Percentiles rank a stretch among this genome's conserved stretches.
Evolutionary conservation across 306 rosid genomes (phyloP).

Genomic region (Vigna radiata): DNA sequence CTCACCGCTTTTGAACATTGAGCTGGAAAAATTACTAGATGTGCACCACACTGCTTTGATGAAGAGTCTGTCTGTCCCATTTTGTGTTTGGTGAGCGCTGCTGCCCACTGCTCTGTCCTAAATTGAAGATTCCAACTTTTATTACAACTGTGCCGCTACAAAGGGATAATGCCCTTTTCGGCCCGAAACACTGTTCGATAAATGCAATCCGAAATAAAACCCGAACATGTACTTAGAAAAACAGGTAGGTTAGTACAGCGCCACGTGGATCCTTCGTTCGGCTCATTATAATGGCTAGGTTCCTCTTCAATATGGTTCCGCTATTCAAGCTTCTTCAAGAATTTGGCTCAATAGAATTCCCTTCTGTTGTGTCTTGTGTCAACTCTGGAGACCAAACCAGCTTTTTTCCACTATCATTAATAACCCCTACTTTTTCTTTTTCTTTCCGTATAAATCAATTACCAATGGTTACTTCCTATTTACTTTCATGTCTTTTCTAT

Average conservation of each 20-base stretch:
- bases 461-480: not conserved
- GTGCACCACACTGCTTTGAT: not conserved
- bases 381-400: not conserved
- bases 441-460: not conserved
- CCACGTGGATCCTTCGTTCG: constrained; percentile 20
- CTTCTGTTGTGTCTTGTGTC: not conserved
- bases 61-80: constrained; percentile 28
- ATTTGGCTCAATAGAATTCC: not conserved
- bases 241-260: not conserved
- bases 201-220: not conserved
- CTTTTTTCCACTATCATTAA: not conserved
- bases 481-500: not conserved
- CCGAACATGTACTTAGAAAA: constrained; percentile 3
- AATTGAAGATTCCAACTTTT: constrained; percentile 15
- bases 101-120: not conserved
- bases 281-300: not conserved
- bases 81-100: not conserved
- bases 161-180: constrained; percentile 20
- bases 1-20: constrained; percentile 24
- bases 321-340: not conserved
- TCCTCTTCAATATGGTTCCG: not conserved
- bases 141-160: constrained; percentile 22
- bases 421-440: not conserved
- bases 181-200: not conserved
- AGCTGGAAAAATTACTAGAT: constrained; percentile 37